These are phyloP conservation scores for Fonsecaea multimorphosa DNA, from an alignment of 2,329 filamentous ascomycete genomes.

Conservation along the genomic window DNA sequence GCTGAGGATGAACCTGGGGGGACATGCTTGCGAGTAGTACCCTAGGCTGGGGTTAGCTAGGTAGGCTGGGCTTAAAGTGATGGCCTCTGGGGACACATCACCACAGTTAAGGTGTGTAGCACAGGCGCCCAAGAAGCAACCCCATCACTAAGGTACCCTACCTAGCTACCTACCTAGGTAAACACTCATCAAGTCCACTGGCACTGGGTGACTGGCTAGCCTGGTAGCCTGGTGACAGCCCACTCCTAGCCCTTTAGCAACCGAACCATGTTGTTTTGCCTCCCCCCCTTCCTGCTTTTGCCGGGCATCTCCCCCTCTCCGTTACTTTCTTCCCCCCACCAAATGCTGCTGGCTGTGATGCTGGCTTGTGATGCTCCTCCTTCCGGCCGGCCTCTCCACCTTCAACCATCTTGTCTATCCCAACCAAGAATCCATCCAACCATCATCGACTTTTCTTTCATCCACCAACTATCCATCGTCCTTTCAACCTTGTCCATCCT, in stretches of 20 bases:
- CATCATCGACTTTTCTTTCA: constrained; percentile 15
- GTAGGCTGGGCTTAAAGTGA: too few relatives aligned
- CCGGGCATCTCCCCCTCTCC: background rate
- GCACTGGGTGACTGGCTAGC: too few relatives aligned
- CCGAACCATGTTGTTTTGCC: background rate
- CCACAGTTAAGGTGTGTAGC: too few relatives aligned
- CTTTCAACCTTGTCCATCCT: constrained; percentile 26
- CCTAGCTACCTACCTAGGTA: too few relatives aligned
- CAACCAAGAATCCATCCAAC: constrained; percentile 16
- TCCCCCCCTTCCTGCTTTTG: background rate
- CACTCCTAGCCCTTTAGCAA: too few relatives aligned
- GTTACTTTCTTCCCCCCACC: background rate
- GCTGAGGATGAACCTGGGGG: background rate
- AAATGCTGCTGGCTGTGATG: background rate
- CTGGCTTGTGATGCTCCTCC: background rate
- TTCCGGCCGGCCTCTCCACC: background rate
- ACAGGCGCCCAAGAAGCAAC: too few relatives aligned
- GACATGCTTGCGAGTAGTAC: too few relatives aligned
- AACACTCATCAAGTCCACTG: too few relatives aligned
- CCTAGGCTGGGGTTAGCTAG: too few relatives aligned
- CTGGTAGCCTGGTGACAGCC: too few relatives aligned
- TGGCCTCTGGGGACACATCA: too few relatives aligned
- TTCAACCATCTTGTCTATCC: constrained; percentile 16
- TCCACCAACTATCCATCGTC: constrained; percentile 24
- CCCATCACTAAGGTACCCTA: too few relatives aligned